Evolutionary conservation across 1,139 yeast genomes (phyloP), one percentile per base, ranked within the genome.

Genomic region (Ogataea hybrid): DNA sequence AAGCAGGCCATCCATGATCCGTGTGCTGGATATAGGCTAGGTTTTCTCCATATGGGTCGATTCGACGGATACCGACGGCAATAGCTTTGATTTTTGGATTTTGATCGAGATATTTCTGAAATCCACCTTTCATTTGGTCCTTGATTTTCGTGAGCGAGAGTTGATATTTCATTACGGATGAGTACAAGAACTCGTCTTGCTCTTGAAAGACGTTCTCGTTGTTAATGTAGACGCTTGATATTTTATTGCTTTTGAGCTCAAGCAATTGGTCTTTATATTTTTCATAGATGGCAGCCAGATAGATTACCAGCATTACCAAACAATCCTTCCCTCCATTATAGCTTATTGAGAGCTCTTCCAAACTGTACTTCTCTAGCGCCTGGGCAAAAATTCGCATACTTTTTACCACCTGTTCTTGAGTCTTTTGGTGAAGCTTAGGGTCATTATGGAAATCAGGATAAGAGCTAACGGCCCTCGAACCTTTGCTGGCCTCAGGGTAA

Each of bases 241-340:
- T 59, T 29, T 64, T 67, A 38, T 68, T 67, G 35, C 71, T 63
- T 5, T 47, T 49, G 22, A 52, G 44, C 12, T 36, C 40, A 6
- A 46, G 20, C 7, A 49, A 51, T 11, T 45, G 32, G 35, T 47
- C 37, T 11, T 41, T 29, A 44, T 53, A 58, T 44, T 64, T 64
- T 29, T 63, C 62, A 54, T 77, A 73, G 5, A 84, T 67, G 5
- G 80, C 75, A 1, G 88, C 81, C 43, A 85, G 64, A 29, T 82
- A 73, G 2, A 88, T 59, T 11, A 85, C 67, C 35, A 88, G 70
- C 86, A 87, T 82, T 33, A 87, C 96, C 25, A 86, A 70, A 54
- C 96, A 88, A 63, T 88, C 96, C 56, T 88, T 88, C 2, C 96
- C 96, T 6, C 96, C 96, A 57, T 88, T 88, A 62, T 84, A 88